Evolutionary conservation across 2,329 filamentous ascomycete genomes (phyloP).

Genomic region (Fusarium sp.): DNA sequence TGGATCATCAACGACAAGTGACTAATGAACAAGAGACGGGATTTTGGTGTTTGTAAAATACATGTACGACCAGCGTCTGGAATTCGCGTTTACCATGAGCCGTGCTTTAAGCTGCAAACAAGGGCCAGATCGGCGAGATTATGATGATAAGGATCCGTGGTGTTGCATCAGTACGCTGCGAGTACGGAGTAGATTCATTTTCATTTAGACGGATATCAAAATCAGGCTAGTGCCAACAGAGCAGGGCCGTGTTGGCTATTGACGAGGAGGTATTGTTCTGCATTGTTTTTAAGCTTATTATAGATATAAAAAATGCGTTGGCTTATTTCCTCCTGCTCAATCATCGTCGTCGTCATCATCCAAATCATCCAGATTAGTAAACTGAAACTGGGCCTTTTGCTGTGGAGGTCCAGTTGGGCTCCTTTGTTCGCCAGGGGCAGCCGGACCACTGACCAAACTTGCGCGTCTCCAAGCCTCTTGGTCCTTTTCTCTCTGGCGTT

Average conservation of each 20-base stretch:
- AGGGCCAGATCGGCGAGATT: neutral
- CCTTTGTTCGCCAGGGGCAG: constrained; percentile 41
- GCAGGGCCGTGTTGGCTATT: constrained; percentile 26
- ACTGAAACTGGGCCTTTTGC: constrained; percentile 65
- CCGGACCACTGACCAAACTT: constrained; percentile 47
- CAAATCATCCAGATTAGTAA: constrained; percentile 63
- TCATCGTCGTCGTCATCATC: constrained; percentile 55
- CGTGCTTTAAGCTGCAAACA: neutral
- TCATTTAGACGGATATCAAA: constrained; percentile 33
- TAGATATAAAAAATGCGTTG: constrained; percentile 23
- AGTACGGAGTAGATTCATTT: constrained; percentile 29
- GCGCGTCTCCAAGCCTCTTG: constrained; percentile 55
- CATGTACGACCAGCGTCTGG: constrained; percentile 46
- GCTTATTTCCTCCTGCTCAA: constrained; percentile 18
- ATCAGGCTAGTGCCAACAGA: constrained; percentile 14
- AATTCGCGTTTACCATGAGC: constrained; percentile 23
- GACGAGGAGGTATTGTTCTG: constrained; percentile 22
- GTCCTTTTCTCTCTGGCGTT: constrained; percentile 55
- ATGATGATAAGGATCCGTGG: constrained; percentile 1
- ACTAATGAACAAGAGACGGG: constrained; percentile 36
- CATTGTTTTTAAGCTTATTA: constrained; percentile 24
- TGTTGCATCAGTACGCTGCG: constrained; percentile 20
- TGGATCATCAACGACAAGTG: constrained; percentile 18
- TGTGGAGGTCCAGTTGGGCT: constrained; percentile 46
- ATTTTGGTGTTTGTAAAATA: constrained; percentile 45